Conservation (phyloP, 352 stramenopile genomes). For the Aphanomyces stellatus region DNA sequence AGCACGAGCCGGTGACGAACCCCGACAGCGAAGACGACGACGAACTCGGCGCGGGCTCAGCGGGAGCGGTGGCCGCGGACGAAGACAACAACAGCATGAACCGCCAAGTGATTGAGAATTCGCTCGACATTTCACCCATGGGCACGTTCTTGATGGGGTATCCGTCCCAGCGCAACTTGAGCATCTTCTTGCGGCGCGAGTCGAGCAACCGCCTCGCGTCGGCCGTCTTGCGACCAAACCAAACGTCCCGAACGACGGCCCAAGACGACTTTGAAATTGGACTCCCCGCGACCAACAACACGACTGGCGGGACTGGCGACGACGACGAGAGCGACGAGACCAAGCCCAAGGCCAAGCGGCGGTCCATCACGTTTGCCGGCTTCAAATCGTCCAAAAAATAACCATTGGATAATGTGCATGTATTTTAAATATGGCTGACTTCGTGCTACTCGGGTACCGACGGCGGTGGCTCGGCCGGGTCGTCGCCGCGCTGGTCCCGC, state of each 20-base stretch:
- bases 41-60: conserved; percentile 27
- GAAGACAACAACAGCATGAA: conserved; percentile 39
- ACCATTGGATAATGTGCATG: not conserved
- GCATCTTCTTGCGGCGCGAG: conserved; percentile 43
- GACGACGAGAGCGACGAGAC: conserved; percentile 35
- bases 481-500: not conserved
- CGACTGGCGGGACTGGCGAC: not conserved
- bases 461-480: not conserved
- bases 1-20: not conserved
- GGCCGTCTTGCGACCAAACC: conserved; percentile 19
- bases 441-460: not conserved
- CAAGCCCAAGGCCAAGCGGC: conserved; percentile 36
- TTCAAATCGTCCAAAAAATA: conserved; percentile 30
- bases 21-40: conserved; percentile 20
- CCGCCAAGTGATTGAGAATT: conserved; percentile 78
- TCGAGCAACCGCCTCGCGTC: conserved; percentile 33
- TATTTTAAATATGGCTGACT: conserved; percentile 14
- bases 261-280: conserved; percentile 70
- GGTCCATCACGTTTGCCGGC: conserved; percentile 68
- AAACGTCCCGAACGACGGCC: conserved; percentile 4
- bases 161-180: conserved; percentile 35
- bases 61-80: conserved; percentile 29
- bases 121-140: conserved; percentile 71
- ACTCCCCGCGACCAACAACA: conserved; percentile 36
- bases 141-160: conserved; percentile 62